These are phyloP conservation scores for Anastatica hierochuntica DNA, from an alignment of 345 rosid species.

Conservation along the genomic window DNA sequence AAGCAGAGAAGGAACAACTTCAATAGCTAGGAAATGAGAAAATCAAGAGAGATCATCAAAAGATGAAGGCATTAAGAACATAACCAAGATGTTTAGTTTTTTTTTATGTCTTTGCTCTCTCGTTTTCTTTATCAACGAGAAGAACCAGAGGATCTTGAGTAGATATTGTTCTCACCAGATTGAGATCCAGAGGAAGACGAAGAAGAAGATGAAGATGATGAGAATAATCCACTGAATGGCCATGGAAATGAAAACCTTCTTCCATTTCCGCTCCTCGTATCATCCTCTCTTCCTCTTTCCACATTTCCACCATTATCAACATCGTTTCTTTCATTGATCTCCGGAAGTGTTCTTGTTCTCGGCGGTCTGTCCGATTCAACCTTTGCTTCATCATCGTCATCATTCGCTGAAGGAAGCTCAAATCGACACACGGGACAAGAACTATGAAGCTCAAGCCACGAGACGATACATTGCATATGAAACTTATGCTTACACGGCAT, in stretches of 20 bases:
- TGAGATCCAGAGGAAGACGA: conserved; percentile 30
- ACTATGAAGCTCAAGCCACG: conserved; percentile 91
- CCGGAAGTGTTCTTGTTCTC: conserved; percentile 1
- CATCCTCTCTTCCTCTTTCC: conserved; percentile 48
- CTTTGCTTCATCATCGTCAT: conserved; percentile 60
- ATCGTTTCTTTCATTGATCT: background rate
- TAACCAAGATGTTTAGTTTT: background rate
- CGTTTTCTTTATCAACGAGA: conserved; percentile 7
- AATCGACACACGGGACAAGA: conserved; percentile 86
- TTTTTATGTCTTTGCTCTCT: conserved; percentile 5
- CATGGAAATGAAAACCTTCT: conserved; percentile 70
- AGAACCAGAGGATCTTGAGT: conserved; percentile 26
- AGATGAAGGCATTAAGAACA: background rate
- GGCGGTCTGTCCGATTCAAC: conserved; percentile 27
- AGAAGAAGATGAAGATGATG: conserved; percentile 30
- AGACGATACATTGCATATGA: conserved; percentile 58
- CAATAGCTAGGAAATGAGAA: conserved; percentile 6
- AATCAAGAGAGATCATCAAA: background rate
- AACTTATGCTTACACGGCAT: conserved; percentile 95
- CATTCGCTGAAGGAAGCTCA: conserved; percentile 42
- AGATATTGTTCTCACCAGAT: conserved; percentile 33
- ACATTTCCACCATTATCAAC: conserved; percentile 18
- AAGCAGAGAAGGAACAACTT: conserved; percentile 5
- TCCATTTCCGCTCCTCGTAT: conserved; percentile 36
- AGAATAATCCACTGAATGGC: conserved; percentile 75